These are phyloP conservation scores for Neofusicoccum laricinum DNA, from an alignment of 2,329 filamentous ascomycete species.

Conservation along the genomic window DNA sequence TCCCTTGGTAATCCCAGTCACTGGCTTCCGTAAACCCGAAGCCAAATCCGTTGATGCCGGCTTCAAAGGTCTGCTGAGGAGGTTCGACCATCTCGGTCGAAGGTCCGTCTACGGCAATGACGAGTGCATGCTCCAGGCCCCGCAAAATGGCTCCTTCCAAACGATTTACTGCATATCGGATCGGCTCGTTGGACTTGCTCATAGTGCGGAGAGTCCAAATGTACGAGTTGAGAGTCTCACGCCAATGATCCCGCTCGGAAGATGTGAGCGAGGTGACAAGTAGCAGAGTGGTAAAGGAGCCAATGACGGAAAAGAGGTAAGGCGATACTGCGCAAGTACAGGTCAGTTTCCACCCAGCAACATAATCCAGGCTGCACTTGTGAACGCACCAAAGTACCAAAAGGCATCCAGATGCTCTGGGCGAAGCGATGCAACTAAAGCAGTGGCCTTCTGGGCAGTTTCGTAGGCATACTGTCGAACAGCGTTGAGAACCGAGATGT, in stretches of 20 bases:
- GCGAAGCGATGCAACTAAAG: constrained; percentile 17
- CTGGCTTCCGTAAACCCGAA: constrained; percentile 35
- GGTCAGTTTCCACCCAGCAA: background rate
- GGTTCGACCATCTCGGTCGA: constrained; percentile 31
- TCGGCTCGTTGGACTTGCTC: constrained; percentile 38
- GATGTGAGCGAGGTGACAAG: constrained; percentile 18
- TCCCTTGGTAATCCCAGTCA: constrained; percentile 32
- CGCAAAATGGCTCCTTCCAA: constrained; percentile 39
- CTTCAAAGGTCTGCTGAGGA: constrained; percentile 25
- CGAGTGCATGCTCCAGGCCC: constrained; percentile 38
- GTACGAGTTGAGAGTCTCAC: constrained; percentile 17
- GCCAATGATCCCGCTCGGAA: constrained; percentile 18
- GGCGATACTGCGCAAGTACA: background rate
- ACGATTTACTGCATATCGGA: constrained; percentile 38
- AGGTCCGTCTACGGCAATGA: constrained; percentile 32
- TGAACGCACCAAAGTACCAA: constrained; percentile 17
- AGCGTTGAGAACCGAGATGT: constrained; percentile 14
- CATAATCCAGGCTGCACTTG: background rate
- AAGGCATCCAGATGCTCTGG: constrained; percentile 19
- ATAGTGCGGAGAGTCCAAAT: constrained; percentile 27
- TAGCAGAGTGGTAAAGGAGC: constrained; percentile 18
- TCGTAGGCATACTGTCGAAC: constrained; percentile 8
- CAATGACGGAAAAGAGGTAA: constrained; percentile 18
- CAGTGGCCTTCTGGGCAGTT: constrained; percentile 17
- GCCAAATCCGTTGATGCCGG: constrained; percentile 14